phyloP scores from a whole-genome alignment of 371 early-diverging fungal genomes.

The Mucor mucedo region DNA sequence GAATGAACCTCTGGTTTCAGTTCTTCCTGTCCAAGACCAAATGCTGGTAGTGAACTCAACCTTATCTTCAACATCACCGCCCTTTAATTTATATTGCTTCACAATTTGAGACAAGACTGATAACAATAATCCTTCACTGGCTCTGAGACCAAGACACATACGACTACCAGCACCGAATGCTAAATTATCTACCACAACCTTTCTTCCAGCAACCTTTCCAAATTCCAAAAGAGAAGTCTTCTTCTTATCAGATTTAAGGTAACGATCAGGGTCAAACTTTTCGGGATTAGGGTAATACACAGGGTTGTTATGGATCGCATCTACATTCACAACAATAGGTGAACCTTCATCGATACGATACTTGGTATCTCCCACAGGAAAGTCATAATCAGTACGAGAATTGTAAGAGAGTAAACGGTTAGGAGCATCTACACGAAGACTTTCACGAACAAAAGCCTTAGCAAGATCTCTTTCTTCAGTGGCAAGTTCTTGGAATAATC shows the following conservation, averaged over 20 bases:
- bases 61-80: slow-evolving; percentile 31
- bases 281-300: slow-evolving; percentile 30
- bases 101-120: slow-evolving; percentile 19
- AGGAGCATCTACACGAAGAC: slow-evolving; percentile 44
- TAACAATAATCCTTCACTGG: slow-evolving; percentile 28
- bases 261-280: slow-evolving; percentile 35
- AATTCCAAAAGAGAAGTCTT: slow-evolving; percentile 15
- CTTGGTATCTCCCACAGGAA: slow-evolving; percentile 13
- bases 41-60: slow-evolving; percentile 20
- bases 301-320: slow-evolving; percentile 41
- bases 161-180: slow-evolving; percentile 48
- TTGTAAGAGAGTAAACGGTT: slow-evolving; percentile 32
- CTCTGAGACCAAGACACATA: slow-evolving; percentile 30
- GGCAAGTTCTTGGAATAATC: slow-evolving; percentile 12
- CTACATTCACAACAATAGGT: slow-evolving; percentile 38
- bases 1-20: slow-evolving; percentile 32
- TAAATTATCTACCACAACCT: slow-evolving; percentile 35
- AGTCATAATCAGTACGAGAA: slow-evolving; percentile 41
- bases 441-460: slow-evolving; percentile 40
- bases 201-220: slow-evolving; percentile 14
- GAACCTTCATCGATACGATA: slow-evolving; percentile 43
- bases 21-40: slow-evolving; percentile 40
- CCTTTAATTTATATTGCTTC: slow-evolving; percentile 19
- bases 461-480: slow-evolving; percentile 18
- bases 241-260: slow-evolving; percentile 24